Evolutionary conservation across 805 yeast genomes (phyloP).

Genomic region (Sugiyamaella smithiae): DNA sequence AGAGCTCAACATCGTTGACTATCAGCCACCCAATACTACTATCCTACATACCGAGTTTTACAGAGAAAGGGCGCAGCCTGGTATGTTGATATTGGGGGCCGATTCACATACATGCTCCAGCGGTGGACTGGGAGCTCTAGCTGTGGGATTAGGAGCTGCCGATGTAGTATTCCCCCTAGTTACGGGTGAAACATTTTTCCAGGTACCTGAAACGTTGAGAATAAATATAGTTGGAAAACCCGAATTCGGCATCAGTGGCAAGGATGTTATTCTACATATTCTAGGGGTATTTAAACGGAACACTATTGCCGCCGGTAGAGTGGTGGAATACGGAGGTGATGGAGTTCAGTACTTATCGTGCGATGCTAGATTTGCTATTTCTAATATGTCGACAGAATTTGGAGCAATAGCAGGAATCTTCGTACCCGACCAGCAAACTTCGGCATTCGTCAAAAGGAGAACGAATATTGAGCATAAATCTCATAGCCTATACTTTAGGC

Average conservation of each 20-base stretch:
- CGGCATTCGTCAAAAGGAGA: conserved; percentile 15
- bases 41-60: conserved; percentile 19
- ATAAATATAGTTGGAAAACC: conserved; percentile 15
- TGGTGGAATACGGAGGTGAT: conserved; percentile 32
- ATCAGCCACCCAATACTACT: conserved; percentile 17
- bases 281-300: conserved; percentile 13
- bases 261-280: conserved; percentile 15
- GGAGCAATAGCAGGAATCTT: conserved; percentile 17
- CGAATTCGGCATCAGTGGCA: conserved; percentile 16
- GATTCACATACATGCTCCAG: conserved; percentile 18
- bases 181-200: conserved; percentile 18
- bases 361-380: conserved; percentile 29
- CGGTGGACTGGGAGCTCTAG: conserved; percentile 15
- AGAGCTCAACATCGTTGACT: conserved; percentile 14
- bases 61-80: conserved; percentile 18
- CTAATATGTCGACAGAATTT: conserved; percentile 19
- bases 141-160: conserved; percentile 16
- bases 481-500: conserved; percentile 7
- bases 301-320: conserved; percentile 21
- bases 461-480: conserved; percentile 7
- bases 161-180: conserved; percentile 17
- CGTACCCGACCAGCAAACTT: conserved; percentile 16
- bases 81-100: conserved; percentile 16
- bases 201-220: conserved; percentile 15
- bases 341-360: conserved; percentile 30